Percentiles rank a stretch among this genome's conserved stretches.
Conservation (phyloP, 164 flowering plant genomes). For the Sedum album region DNA sequence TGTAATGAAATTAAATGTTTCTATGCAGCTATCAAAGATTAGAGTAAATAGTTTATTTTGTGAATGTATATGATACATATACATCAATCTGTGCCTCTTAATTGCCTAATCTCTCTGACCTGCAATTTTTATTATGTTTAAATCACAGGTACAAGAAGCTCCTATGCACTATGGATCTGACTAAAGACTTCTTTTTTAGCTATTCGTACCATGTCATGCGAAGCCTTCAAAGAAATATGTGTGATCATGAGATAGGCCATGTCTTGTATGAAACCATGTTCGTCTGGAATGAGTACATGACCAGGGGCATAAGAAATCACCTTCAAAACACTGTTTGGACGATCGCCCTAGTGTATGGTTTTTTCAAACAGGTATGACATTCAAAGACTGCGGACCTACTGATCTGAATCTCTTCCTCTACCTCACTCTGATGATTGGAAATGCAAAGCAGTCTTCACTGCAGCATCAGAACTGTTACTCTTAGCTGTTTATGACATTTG, state of each 20-base stretch:
- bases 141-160: conserved; percentile 94
- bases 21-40: not conserved
- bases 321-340: conserved; percentile 63
- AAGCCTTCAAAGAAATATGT: conserved; percentile 85
- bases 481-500: no score
- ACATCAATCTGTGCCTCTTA: no score
- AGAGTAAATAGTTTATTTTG: not conserved
- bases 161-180: conserved; percentile 85
- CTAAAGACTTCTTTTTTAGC: conserved; percentile 99
- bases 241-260: conserved; percentile 47
- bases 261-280: conserved; percentile 83
- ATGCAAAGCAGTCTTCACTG: no score
- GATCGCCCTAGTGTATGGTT: conserved; percentile 72
- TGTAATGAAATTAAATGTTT: not conserved
- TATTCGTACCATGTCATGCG: conserved; percentile 95
- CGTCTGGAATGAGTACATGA: conserved; percentile 95
- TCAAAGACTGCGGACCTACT: no score
- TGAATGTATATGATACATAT: conserved; percentile 12
- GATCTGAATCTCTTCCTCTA: no score
- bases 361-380: conserved; percentile 90
- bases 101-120: no score
- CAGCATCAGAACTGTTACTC: no score
- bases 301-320: conserved; percentile 46
- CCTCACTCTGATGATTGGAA: no score
- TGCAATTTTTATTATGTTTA: conserved; percentile 18